Evolutionary conservation across 768 basidiomycete species (phyloP), one percentile per base, ranked within the genome.

Genomic region (Kwoniella sp.): DNA sequence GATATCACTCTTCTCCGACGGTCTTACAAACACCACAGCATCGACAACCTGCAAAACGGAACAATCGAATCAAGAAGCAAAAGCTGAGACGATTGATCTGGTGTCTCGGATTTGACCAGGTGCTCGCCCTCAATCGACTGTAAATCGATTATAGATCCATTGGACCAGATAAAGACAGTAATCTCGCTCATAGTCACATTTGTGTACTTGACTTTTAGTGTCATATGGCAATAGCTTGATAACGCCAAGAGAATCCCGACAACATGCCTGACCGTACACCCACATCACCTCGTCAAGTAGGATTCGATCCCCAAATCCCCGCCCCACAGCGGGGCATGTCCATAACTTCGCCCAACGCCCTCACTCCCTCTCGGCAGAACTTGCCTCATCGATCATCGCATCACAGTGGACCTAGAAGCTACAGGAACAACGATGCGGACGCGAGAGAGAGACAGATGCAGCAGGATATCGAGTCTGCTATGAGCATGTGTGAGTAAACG

Each of bases 381-480:
- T 37, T 60, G 51, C 27, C 59, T 7, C 56, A 64, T 54, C 55
- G 63, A n/a, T 29, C 66, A 33, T 63, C 60, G 0, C 55, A 53
- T 37, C 47, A 47, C n/a, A 21, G 33, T 15, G 57, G 58, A n/a
- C 40, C 40, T 10, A 59, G 65, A 51, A 66, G 72, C 27, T 61
- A 70, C 49, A 47, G 69, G 19, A 62, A 56, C 30, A 68, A 71
- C 10, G 84, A 87, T 82, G 88, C 90, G 74, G 86, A 88, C 57
- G 86, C 86, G 21, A 83, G 88, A 58, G 92, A 96, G 79, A 86
- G 93, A 21, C 93, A 97, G 82, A 85, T 90, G 36, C 87, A 91
- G 6, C 90, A 96, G 88, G 94, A 97, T 72, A 90, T 90, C 0
- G 92, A 94, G 72, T 77, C 74, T 52, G 83, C 83, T 21, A 91